These are phyloP conservation scores for Arabidopsis suecica DNA, from an alignment of 345 rosid genomes.

Conservation along the genomic window DNA sequence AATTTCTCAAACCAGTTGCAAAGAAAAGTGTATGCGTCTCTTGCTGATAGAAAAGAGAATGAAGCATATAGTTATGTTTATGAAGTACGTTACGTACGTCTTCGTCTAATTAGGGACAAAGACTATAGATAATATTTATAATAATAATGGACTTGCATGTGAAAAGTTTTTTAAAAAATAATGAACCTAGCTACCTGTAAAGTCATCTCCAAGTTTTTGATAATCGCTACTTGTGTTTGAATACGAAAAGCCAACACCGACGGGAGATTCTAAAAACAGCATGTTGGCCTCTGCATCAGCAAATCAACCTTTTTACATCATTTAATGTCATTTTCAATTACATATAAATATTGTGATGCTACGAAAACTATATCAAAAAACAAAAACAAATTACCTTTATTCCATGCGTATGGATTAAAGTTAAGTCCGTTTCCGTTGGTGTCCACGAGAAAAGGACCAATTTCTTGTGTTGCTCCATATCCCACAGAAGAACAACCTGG, in stretches of 20 bases:
- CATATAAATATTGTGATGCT: background rate
- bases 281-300: constrained; percentile 72
- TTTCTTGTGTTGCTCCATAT: constrained; percentile 98
- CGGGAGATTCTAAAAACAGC: constrained; percentile 95
- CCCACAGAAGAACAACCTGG: constrained; percentile 99
- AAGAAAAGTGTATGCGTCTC: constrained; percentile 80
- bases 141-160: constrained; percentile 13
- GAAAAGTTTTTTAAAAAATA: background rate
- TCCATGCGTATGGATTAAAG: constrained; percentile 86
- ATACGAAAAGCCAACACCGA: constrained; percentile 97
- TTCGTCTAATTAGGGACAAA: background rate
- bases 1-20: constrained; percentile 76
- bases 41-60: constrained; percentile 54
- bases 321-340: constrained; percentile 42
- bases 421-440: constrained; percentile 65
- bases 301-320: constrained; percentile 71
- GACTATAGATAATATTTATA: background rate
- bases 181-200: constrained; percentile 56
- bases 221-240: constrained; percentile 76
- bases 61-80: constrained; percentile 26
- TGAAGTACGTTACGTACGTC: constrained; percentile 16
- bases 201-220: constrained; percentile 65
- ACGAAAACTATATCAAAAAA: constrained; percentile 10
- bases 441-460: constrained; percentile 93
- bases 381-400: constrained; percentile 58